Base-by-base conservation (phyloP, 768 basidiomycete genomes). In the Pisolithus orientalis region DNA sequence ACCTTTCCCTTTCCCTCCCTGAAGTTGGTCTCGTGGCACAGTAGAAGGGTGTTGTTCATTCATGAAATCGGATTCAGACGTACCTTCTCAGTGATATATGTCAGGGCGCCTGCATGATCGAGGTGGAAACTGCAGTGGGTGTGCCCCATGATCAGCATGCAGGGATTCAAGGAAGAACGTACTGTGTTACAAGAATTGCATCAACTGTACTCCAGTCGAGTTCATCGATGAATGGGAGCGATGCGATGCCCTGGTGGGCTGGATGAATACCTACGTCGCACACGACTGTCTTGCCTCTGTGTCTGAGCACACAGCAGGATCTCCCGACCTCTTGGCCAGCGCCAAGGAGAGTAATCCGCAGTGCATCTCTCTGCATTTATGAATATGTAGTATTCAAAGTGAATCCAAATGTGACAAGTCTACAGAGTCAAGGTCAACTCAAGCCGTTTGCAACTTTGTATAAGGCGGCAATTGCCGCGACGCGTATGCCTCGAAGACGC, bases 181-280 rank as follows among this genome's bases (percentile, higher is more conserved):
- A 95, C 94, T 97, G 95, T 5, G 95, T 96, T 51, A 97, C 82
- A 25, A 98, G 76, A 53, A 98, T 79, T 1, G 88, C 94, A 70
- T 97, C 95, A 25, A 97, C 95, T 0, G 89, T 94, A 60, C 87
- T 90, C 95, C 95, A 97, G 65, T 99, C 95, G 51, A 97, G 68
- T 62, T 95, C 88, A 65, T 99, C 95, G 51, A 95, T 85, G 70
- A 94, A 96, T 1, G 95, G 95, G 54, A 97, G 71, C 6, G 91
- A 90, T 0, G 94, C 90, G 75, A 97, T 89, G 37, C 95, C 95
- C 49, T 82, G 87, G 68, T 90, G 84, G 1, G 94, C 94, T 3
- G 94, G 94, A 70, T 97, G 95, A 21, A 96, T 81, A 11, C 95
- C 95, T 5, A 93, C 80, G 72, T 99, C 95, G 68, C 95, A 95